Evolutionary conservation across 1,284 basidiomycete genomes (phyloP).

Genomic region (Meira nashicola): DNA sequence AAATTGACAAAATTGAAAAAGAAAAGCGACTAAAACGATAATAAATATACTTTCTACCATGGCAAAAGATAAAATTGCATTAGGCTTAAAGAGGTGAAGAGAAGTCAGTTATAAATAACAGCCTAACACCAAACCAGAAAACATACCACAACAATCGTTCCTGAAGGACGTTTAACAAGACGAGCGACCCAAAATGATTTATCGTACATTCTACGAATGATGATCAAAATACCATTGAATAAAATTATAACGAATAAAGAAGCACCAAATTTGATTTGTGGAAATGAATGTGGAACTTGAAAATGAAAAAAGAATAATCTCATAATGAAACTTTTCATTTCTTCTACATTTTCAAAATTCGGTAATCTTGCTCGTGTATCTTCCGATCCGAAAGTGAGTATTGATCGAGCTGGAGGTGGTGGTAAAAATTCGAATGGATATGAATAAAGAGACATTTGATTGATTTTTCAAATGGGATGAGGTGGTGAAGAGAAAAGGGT

Average conservation of each 20-base stretch:
- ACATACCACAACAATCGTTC: not conserved
- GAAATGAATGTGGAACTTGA: not conserved
- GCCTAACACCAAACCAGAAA: too few relatives aligned
- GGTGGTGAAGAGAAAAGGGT: too few relatives aligned
- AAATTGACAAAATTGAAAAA: not conserved
- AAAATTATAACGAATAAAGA: not conserved
- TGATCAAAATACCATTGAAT: not conserved
- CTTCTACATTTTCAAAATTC: too few relatives aligned
- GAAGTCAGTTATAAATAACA: too few relatives aligned
- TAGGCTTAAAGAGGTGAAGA: not conserved
- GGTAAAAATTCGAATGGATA: too few relatives aligned
- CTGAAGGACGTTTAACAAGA: not conserved
- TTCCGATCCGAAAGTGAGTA: too few relatives aligned
- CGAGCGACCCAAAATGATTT: constrained; percentile 1
- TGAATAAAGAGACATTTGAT: too few relatives aligned
- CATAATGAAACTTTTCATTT: too few relatives aligned
- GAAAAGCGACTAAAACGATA: not conserved
- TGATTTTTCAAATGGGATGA: too few relatives aligned
- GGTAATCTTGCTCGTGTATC: too few relatives aligned
- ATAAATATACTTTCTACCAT: constrained; percentile 6
- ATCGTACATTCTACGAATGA: not conserved
- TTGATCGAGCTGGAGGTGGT: too few relatives aligned
- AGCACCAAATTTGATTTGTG: constrained; percentile 1
- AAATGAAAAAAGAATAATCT: too few relatives aligned
- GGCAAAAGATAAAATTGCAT: constrained; percentile 1